Evolutionary conservation across 2,329 filamentous ascomycete species (phyloP).

Genomic region (Eutypella sp.): DNA sequence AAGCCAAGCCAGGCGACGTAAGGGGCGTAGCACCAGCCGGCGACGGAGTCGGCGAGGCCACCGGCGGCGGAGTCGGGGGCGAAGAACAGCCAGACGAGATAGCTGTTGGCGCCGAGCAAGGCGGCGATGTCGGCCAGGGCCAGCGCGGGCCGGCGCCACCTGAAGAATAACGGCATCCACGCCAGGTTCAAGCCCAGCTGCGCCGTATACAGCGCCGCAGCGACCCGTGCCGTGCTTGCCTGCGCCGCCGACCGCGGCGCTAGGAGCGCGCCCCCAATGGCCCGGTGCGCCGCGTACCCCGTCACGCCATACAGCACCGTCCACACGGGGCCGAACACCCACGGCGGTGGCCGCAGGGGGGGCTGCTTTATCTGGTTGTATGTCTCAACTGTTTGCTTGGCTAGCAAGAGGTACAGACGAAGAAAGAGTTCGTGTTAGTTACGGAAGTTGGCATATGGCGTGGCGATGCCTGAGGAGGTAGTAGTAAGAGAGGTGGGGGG

Average conservation of each 20-base stretch:
- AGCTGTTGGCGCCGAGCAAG: slow-evolving; percentile 66
- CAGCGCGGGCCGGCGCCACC: slow-evolving; percentile 64
- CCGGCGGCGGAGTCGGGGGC: slow-evolving; percentile 67
- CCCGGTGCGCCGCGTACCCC: slow-evolving; percentile 85
- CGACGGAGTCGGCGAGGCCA: slow-evolving; percentile 61
- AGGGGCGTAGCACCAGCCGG: slow-evolving; percentile 71
- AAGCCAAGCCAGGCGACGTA: slow-evolving; percentile 86
- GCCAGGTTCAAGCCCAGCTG: slow-evolving; percentile 80
- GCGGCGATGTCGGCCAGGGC: slow-evolving; percentile 72
- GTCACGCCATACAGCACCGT: slow-evolving; percentile 68
- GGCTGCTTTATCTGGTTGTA: slow-evolving; percentile 66
- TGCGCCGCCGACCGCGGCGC: slow-evolving; percentile 44
- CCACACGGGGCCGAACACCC: slow-evolving; percentile 62
- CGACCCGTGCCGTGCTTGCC: slow-evolving; percentile 40
- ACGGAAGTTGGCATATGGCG: background rate
- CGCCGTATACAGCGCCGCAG: slow-evolving; percentile 76
- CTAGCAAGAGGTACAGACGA: too few relatives aligned
- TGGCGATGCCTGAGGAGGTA: too few relatives aligned
- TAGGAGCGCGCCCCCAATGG: slow-evolving; percentile 55
- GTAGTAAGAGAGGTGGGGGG: slow-evolving; percentile 1
- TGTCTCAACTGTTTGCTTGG: slow-evolving; percentile 52
- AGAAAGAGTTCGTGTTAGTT: slow-evolving; percentile 3
- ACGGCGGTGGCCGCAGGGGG: slow-evolving; percentile 54
- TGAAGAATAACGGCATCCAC: slow-evolving; percentile 94
- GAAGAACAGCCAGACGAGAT: slow-evolving; percentile 72